These are phyloP conservation scores for Cladosporium sp. DNA, from an alignment of 2,329 filamentous ascomycete species.

Conservation along the genomic window DNA sequence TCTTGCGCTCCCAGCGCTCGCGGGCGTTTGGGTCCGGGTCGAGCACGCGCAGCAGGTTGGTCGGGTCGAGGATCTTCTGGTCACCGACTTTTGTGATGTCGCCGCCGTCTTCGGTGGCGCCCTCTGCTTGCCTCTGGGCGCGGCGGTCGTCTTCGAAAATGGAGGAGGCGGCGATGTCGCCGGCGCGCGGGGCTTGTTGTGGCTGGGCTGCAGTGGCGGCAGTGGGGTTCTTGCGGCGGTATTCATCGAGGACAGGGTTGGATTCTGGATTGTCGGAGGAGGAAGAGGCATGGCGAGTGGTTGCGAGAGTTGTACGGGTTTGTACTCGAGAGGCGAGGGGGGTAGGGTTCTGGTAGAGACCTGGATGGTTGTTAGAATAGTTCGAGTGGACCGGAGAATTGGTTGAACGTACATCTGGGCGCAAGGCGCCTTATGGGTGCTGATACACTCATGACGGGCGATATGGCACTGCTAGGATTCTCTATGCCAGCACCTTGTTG, in stretches of 20 bases:
- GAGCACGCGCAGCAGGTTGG: constrained; percentile 62
- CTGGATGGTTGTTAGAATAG: constrained; percentile 18
- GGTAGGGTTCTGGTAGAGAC: constrained; percentile 24
- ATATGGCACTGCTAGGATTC: not conserved
- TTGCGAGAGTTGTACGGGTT: constrained; percentile 9
- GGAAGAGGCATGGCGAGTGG: constrained; percentile 25
- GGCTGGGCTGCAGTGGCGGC: constrained; percentile 14
- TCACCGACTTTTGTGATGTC: constrained; percentile 21
- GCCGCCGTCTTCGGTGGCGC: constrained; percentile 21
- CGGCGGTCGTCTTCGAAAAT: constrained; percentile 52
- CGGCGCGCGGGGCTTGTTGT: constrained; percentile 30
- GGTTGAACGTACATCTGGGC: constrained; percentile 55
- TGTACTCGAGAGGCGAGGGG: constrained; percentile 19
- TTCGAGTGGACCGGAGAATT: not conserved
- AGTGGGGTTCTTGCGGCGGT: constrained; percentile 37
- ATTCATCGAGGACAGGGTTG: constrained; percentile 66
- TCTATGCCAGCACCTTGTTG: not conserved
- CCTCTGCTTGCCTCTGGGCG: constrained; percentile 25
- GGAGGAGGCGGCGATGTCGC: constrained; percentile 50
- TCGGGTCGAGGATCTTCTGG: constrained; percentile 43
- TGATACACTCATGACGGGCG: constrained; percentile 61
- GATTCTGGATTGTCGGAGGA: constrained; percentile 8
- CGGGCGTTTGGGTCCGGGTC: constrained; percentile 75
- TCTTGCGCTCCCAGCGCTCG: constrained; percentile 76
- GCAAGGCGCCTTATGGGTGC: constrained; percentile 63